Conservation (phyloP, 176 grass and related monocot genomes). For the Olyra latifolia region DNA sequence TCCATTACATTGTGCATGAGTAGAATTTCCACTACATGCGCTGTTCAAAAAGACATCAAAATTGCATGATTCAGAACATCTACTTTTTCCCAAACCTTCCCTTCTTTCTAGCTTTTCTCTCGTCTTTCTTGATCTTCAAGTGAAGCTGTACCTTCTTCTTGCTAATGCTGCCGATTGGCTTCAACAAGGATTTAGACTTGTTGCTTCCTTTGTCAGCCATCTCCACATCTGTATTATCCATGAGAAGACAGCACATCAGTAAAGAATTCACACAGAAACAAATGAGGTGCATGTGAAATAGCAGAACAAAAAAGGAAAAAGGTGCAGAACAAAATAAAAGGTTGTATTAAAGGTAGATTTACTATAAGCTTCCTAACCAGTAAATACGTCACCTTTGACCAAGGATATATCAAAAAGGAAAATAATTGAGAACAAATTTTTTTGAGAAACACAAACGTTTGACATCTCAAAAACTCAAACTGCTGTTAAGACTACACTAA, state of each 20-base stretch:
- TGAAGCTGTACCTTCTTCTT: slow-evolving; percentile 82
- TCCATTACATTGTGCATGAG: not conserved
- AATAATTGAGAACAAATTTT: not conserved
- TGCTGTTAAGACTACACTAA: not conserved
- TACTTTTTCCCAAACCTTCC: slow-evolving; percentile 55
- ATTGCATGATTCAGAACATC: slow-evolving; percentile 18
- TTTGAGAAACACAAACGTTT: not conserved
- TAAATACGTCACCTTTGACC: not conserved
- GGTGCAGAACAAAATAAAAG: too few species aligned
- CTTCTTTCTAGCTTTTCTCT: slow-evolving; percentile 70
- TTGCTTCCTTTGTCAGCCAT: slow-evolving; percentile 56
- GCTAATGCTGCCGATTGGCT: slow-evolving; percentile 69
- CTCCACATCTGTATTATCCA: slow-evolving; percentile 47
- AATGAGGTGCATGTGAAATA: not conserved
- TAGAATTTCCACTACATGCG: not conserved
- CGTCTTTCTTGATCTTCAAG: slow-evolving; percentile 79
- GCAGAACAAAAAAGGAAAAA: not conserved
- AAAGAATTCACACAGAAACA: too few species aligned
- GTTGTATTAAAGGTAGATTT: not conserved
- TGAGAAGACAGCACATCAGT: not conserved
- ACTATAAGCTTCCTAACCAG: not conserved
- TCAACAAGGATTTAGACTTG: slow-evolving; percentile 49
- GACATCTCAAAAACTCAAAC: not conserved
- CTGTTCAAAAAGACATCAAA: slow-evolving; percentile 41
- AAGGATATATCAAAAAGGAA: not conserved